Conservation (phyloP, 2,329 filamentous ascomycete species). For the Talaromyces marneffei region DNA sequence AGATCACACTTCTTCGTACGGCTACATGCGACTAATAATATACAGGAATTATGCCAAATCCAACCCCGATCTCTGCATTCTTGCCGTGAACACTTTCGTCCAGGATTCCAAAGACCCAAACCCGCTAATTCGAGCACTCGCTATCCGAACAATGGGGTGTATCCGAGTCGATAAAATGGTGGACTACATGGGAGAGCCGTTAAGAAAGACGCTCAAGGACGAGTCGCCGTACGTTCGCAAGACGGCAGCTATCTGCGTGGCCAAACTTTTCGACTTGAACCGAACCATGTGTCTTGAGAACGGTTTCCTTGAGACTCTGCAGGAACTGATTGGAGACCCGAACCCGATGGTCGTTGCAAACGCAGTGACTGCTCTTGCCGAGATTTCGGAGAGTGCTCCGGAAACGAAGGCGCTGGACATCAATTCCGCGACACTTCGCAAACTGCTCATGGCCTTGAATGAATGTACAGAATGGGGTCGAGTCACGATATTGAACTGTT, state of each 20-base stretch:
- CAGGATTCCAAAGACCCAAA: conserved; percentile 99
- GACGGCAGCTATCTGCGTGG: conserved; percentile 94
- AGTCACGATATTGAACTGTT: conserved; percentile 82
- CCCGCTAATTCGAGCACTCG: conserved; percentile 85
- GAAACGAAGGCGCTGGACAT: conserved; percentile 84
- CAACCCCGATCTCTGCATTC: conserved; percentile 94
- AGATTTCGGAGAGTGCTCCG: conserved; percentile 84
- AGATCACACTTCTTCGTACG: conserved; percentile 22
- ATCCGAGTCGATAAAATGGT: conserved; percentile 99
- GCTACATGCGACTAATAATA: background rate
- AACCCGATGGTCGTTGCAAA: conserved; percentile 99
- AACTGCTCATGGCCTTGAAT: conserved; percentile 91
- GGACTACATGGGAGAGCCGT: conserved; percentile 97
- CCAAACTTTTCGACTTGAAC: conserved; percentile 95
- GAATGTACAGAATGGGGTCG: conserved; percentile 98
- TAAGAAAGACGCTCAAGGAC: conserved; percentile 91
- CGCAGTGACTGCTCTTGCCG: conserved; percentile 84
- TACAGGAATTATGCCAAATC: conserved; percentile 97
- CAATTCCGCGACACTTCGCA: conserved; percentile 78
- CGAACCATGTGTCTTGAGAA: conserved; percentile 91
- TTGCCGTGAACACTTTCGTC: conserved; percentile 98
- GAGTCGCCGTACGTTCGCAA: conserved; percentile 98
- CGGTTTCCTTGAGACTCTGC: conserved; percentile 85
- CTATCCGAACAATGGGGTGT: conserved; percentile 97
- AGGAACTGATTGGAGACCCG: conserved; percentile 93